Evolutionary conservation across 2,329 filamentous ascomycete species (phyloP), one percentile per base, ranked within the genome.

Genomic region (Pseudogymnoascus sp.): DNA sequence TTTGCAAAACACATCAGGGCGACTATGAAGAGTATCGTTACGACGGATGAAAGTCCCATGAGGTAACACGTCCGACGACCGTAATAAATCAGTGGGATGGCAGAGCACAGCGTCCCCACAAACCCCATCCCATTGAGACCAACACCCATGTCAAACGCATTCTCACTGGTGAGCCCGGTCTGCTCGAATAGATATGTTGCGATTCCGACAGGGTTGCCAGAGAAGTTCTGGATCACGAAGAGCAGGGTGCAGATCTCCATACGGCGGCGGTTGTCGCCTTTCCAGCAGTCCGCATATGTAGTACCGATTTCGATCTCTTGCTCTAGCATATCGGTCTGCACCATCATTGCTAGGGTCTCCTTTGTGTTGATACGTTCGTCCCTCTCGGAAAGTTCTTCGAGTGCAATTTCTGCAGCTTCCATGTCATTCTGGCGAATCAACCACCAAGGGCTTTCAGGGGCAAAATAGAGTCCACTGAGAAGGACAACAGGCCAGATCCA

Each of bases 311-410:
- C 73, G 1, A 75, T 68, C 62, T 82, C 78, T 57, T 78, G 73
- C 68, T 86, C 84, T 1, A 83, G 73, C 60, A 79, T 75, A 68
- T 86, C 80, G 0, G 83, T 86, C 68, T 85, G 79, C 19, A 79
- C 74, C 67, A 87, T 85, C 67, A 81, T 79, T 1, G 81, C 79
- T 10, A 85, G 68, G 1, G 77, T 77, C 67, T 79, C 75, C 23
- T 81, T 76, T 6, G 73, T 71, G 36, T 78, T 75, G 63, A 79
- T 57, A 31, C 28, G 28, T 31, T 31, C 28, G 28, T 31, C 28
- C 8, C 28, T 7, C 28, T 31, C 28, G 28, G 28, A 31, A 31
- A 64, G 45, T 72, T 66, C 25, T 69, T 31, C 28, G 1, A 71
- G 45, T 57, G 69, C 71, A 66, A 64, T 65, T 66, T 73, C 67